Percentiles rank a stretch among this genome's conserved stretches.
These are phyloP conservation scores for Trypanosoma lewisi DNA, from an alignment of 208 protist genomes.

Conservation along the genomic window DNA sequence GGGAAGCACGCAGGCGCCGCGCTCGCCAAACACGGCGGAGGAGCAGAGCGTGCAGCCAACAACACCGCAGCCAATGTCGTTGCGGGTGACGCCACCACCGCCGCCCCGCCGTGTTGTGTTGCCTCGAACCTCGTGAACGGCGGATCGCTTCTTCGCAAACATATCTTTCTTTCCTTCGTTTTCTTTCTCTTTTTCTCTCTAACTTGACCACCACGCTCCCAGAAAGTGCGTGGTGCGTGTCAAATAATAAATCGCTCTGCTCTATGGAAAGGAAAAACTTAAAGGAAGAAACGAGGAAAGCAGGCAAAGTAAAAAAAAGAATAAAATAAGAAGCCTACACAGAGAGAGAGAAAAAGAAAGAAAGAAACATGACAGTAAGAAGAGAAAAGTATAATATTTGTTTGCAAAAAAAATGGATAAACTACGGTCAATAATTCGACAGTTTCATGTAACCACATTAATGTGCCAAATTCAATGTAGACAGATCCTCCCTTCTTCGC, in stretches of 20 bases:
- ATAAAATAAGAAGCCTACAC: not conserved
- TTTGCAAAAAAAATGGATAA: not conserved
- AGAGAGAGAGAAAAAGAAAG: conserved; percentile 3
- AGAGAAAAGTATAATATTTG: not conserved
- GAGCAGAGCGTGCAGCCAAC: conserved; percentile 54
- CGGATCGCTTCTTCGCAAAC: conserved; percentile 74
- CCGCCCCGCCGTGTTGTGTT: conserved; percentile 14
- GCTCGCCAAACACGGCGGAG: conserved; percentile 25
- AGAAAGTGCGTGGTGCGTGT: no score
- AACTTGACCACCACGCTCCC: no score
- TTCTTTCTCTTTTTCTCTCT: no score
- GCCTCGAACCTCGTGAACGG: conserved; percentile 50
- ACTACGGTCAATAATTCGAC: not conserved
- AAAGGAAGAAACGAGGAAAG: no score
- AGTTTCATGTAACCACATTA: not conserved
- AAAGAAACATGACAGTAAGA: not conserved
- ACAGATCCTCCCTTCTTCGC: not conserved
- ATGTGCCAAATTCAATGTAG: not conserved
- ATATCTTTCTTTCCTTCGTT: no score
- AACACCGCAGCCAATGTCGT: conserved; percentile 80
- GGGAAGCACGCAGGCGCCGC: conserved; percentile 29
- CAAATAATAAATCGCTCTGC: not conserved
- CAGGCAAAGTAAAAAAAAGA: no score
- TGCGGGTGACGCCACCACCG: conserved; percentile 44
- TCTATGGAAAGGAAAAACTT: conserved; percentile 4